Percentiles rank a stretch among this genome's conserved stretches.
phyloP scores from a whole-genome alignment of 768 basidiomycete genomes.

The Tulasnella calospora region DNA sequence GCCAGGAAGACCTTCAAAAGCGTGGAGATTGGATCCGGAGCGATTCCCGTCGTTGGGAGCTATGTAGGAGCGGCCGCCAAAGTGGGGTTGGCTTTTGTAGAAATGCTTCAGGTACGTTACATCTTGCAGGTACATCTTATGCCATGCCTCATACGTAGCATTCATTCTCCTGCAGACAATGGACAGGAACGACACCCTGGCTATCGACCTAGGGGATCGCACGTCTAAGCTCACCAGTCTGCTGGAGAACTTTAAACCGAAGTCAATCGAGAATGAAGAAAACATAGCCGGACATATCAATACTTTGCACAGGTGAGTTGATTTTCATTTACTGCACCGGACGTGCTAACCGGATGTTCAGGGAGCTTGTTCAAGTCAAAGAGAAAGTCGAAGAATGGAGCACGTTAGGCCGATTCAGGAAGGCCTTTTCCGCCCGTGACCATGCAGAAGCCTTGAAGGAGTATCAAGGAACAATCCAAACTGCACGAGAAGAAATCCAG shows the following conservation, averaged over 20 bases:
- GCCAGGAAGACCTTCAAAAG: background rate
- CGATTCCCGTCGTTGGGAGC: background rate
- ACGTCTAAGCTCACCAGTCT: background rate
- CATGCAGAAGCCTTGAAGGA: background rate
- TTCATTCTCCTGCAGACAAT: background rate
- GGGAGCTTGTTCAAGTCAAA: background rate
- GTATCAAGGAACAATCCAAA: background rate
- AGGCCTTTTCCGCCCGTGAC: background rate
- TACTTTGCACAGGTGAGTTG: background rate
- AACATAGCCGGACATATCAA: background rate
- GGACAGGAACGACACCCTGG: background rate
- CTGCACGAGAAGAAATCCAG: background rate
- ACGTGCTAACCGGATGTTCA: background rate
- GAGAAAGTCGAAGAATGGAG: background rate
- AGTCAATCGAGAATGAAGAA: background rate
- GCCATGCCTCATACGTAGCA: background rate
- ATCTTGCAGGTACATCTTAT: too few species aligned
- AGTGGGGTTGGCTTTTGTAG: background rate
- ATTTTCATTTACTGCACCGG: fast-evolving
- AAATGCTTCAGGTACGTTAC: background rate
- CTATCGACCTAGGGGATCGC: background rate
- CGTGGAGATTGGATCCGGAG: background rate
- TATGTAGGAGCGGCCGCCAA: background rate
- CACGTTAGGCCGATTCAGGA: background rate
- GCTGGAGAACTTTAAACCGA: background rate